phyloP scores from a whole-genome alignment of 202 grass and related monocot genomes.

The Carex arenaria region DNA sequence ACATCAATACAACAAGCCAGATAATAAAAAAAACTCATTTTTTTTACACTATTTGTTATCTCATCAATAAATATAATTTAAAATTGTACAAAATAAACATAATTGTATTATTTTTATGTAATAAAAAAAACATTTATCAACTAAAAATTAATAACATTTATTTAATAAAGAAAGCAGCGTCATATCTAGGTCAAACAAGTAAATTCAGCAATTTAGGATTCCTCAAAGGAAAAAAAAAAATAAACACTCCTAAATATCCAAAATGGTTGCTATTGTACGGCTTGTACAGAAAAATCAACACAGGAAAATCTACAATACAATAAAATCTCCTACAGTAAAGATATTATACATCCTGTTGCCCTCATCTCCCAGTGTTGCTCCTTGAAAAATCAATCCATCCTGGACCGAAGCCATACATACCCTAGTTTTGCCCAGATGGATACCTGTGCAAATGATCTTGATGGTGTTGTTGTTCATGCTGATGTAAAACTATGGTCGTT shows the following conservation, averaged over 20 bases:
- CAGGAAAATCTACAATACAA: constrained; percentile 1
- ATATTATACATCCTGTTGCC: neutral
- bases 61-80: too few species aligned
- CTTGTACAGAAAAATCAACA: neutral
- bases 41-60: too few species aligned
- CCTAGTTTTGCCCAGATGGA: constrained; percentile 22
- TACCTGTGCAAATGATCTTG: constrained; percentile 10
- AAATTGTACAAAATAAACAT: too few species aligned
- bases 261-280: neutral
- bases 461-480: constrained; percentile 22
- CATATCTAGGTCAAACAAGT: neutral
- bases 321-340: neutral
- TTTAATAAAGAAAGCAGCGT: neutral
- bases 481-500: neutral
- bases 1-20: too few species aligned
- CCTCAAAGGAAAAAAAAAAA: neutral
- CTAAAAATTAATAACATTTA: too few species aligned
- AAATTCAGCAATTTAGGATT: neutral
- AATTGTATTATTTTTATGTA: too few species aligned
- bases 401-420: constrained; percentile 9
- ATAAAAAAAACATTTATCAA: too few species aligned
- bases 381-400: constrained; percentile 6
- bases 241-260: neutral
- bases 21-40: too few species aligned
- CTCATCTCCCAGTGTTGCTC: neutral